A percentile compares a stretch with the other conserved stretches of the same genome.
Evolutionary conservation across 2,329 filamentous ascomycete species (phyloP).

Genomic region (Ascochyta koolunga): DNA sequence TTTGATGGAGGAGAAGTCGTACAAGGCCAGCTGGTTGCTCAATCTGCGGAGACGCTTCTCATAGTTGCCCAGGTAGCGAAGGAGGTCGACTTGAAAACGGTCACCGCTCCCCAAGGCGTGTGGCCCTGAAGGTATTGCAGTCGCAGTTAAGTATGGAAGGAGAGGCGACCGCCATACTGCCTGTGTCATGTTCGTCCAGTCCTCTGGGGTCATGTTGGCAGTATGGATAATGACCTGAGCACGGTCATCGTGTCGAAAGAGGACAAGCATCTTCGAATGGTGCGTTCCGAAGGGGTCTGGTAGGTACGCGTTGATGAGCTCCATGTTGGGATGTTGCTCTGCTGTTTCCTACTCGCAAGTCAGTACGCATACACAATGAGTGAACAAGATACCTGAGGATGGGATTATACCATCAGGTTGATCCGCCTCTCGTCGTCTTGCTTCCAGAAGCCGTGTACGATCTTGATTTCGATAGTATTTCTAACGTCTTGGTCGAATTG

Average conservation of each 20-base stretch:
- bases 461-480: slow-evolving; percentile 59
- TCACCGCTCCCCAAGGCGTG: slow-evolving; percentile 63
- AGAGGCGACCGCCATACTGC: slow-evolving; percentile 78
- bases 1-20: slow-evolving; percentile 73
- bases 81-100: slow-evolving; percentile 76
- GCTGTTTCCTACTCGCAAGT: slow-evolving; percentile 62
- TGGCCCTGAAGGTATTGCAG: slow-evolving; percentile 7
- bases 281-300: slow-evolving; percentile 87
- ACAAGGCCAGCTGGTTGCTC: slow-evolving; percentile 61
- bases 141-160: slow-evolving; percentile 58
- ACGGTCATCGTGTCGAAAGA: slow-evolving; percentile 76
- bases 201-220: slow-evolving; percentile 85
- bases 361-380: background rate
- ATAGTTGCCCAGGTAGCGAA: slow-evolving; percentile 75
- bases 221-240: slow-evolving; percentile 86
- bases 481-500: slow-evolving; percentile 65
- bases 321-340: slow-evolving; percentile 68
- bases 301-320: slow-evolving; percentile 76
- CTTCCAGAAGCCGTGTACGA: slow-evolving; percentile 71
- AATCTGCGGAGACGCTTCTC: slow-evolving; percentile 64
- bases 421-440: slow-evolving; percentile 66
- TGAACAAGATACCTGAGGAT: background rate
- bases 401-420: slow-evolving; percentile 58
- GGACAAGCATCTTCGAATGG: slow-evolving; percentile 83
- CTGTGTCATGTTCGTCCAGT: slow-evolving; percentile 90